phyloP scores from a whole-genome alignment of 176 grass and related monocot genomes.

The Triticum timopheevii region DNA sequence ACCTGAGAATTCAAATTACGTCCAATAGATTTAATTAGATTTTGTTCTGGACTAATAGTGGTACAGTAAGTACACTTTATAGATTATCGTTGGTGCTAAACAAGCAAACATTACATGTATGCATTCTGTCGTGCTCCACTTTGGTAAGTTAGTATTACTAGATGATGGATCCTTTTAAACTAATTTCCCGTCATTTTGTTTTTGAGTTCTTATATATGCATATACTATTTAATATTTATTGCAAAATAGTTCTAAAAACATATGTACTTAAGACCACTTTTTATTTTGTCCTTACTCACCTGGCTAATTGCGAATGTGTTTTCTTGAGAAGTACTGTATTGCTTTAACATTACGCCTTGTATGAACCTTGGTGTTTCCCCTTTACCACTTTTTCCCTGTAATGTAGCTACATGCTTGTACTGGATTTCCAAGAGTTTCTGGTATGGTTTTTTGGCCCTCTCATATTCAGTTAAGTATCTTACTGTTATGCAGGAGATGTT shows the following conservation, averaged over 20 bases:
- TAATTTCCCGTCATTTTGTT: background rate
- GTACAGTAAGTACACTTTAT: background rate
- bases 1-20: background rate
- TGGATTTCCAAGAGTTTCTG: background rate
- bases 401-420: background rate
- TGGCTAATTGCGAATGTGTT: background rate
- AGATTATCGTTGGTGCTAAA: background rate
- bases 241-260: background rate
- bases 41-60: background rate
- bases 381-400: background rate
- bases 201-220: background rate
- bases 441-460: conserved; percentile 7
- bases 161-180: background rate
- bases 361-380: background rate
- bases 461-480: conserved; percentile 15
- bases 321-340: background rate
- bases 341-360: conserved; percentile 3
- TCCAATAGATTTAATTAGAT: background rate
- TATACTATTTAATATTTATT: background rate
- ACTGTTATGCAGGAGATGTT: conserved; percentile 65
- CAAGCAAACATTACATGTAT: background rate
- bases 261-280: background rate
- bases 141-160: background rate
- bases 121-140: background rate
- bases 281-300: background rate